phyloP scores from a whole-genome alignment of 441 rosid genomes.

The Codiaeum variegatum region DNA sequence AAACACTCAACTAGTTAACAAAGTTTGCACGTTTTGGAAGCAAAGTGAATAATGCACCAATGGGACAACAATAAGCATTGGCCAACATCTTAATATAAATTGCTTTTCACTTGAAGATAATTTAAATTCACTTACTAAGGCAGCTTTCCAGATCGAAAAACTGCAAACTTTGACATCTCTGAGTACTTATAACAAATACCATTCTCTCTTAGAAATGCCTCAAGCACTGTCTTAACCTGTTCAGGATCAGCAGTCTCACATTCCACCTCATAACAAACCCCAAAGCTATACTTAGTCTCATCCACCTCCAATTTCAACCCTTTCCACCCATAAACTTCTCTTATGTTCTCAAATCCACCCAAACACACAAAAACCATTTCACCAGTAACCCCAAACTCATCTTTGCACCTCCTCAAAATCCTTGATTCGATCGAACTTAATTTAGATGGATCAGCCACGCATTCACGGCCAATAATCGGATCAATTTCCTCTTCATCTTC shows the following conservation, averaged over 20 bases:
- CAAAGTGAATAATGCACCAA: background rate
- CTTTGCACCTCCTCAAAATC: slow-evolving; percentile 57
- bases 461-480: slow-evolving; percentile 29
- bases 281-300: slow-evolving; percentile 69
- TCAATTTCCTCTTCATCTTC: slow-evolving; percentile 80
- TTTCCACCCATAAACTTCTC: slow-evolving; percentile 61
- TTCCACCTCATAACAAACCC: slow-evolving; percentile 68
- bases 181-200: slow-evolving; percentile 39
- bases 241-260: slow-evolving; percentile 79
- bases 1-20: background rate
- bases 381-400: slow-evolving; percentile 55
- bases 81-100: background rate
- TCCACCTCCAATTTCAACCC: slow-evolving; percentile 78
- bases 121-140: slow-evolving; percentile 34
- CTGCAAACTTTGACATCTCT: slow-evolving; percentile 28
- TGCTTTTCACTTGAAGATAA: slow-evolving; percentile 1
- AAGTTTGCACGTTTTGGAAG: background rate
- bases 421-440: slow-evolving; percentile 39
- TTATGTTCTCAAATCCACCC: slow-evolving; percentile 81
- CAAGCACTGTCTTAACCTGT: slow-evolving; percentile 50
- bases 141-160: slow-evolving; percentile 44
- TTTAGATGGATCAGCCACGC: slow-evolving; percentile 42
- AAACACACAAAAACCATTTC: slow-evolving; percentile 52
- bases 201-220: slow-evolving; percentile 55
- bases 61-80: background rate